Conservation (phyloP, 768 basidiomycete genomes). For the Podaxis carcinomalis region DNA sequence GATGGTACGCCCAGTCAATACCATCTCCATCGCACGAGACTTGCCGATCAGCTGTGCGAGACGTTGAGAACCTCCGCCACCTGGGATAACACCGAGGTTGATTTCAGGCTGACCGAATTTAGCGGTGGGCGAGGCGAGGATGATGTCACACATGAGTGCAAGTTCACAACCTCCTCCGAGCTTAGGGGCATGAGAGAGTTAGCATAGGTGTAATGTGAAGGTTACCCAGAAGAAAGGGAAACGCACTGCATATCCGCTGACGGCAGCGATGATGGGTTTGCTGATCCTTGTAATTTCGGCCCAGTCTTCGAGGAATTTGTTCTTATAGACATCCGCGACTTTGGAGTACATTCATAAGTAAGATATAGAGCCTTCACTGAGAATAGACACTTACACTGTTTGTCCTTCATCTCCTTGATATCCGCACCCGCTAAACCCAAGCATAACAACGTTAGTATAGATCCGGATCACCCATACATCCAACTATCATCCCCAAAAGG, state of each 20-base stretch:
- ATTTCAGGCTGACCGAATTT: slow-evolving; percentile 97
- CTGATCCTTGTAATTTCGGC: slow-evolving; percentile 61
- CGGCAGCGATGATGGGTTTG: slow-evolving; percentile 95
- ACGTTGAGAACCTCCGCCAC: slow-evolving; percentile 91
- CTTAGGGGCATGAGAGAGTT: slow-evolving; percentile 22
- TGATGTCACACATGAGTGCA: slow-evolving; percentile 94
- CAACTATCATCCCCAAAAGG: background rate
- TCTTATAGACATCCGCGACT: slow-evolving; percentile 87
- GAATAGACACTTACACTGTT: slow-evolving; percentile 60
- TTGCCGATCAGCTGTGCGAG: slow-evolving; percentile 85
- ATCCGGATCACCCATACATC: background rate
- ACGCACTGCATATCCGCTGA: slow-evolving; percentile 88
- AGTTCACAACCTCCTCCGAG: slow-evolving; percentile 97
- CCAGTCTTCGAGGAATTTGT: slow-evolving; percentile 87
- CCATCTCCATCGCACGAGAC: slow-evolving; percentile 91
- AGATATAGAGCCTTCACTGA: background rate
- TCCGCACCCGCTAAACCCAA: slow-evolving; percentile 78
- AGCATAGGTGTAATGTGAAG: background rate
- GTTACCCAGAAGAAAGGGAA: background rate
- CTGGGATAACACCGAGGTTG: slow-evolving; percentile 91
- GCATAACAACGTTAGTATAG: background rate
- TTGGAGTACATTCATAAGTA: background rate
- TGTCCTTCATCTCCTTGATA: slow-evolving; percentile 99
- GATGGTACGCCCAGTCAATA: slow-evolving; percentile 82
- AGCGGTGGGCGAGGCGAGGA: slow-evolving; percentile 86